Evolutionary conservation across 768 basidiomycete species (phyloP), one percentile per base, ranked within the genome.

Genomic region (Tephrocybe sp.): DNA sequence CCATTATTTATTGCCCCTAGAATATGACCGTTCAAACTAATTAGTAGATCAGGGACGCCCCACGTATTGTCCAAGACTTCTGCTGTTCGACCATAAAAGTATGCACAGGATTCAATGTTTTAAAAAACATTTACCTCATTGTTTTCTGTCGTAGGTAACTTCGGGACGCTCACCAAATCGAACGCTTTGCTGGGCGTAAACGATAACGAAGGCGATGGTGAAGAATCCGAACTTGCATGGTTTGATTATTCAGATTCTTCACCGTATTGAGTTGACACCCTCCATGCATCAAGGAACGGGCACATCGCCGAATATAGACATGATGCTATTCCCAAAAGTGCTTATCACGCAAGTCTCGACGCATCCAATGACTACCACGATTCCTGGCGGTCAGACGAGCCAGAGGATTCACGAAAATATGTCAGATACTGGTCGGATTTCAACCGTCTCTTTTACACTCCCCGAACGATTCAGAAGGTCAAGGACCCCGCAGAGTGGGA

Each of bases 81-180:
- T 91, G 23, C 64, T 79, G 16, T 82, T 91, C 60, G 89, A 90
- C 65, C 68, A 74, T 39, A 88, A 85, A 73, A 74, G 87, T 85
- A 52, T n/a, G n/a, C n/a, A n/a, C n/a, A 55, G 68, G 56, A 35
- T 43, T n/a, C 49, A 34, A 51, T 51, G 53, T 30, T 41, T 34
- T 5, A 14, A 20, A 36, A 31, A 36, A 44, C 38, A 22, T 45
- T 10, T 17, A 33, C 33, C 33, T 49, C 23, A 49, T 14, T n/a
- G 5, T 14, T 4, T 8, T 11, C 14, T 16, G n/a, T 19, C 31
- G 41, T 35, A 89, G 88, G 76, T 16, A 82, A 87, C 56, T 88
- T 88, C 56, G 87, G 88, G 30, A 71, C 81, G 1, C 66, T 87
- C 26, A 62, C 79, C 22, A 68, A 66, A 57, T 58, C 61, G 32